Evolutionary conservation across 768 basidiomycete species (phyloP).

Genomic region (Termitomyces heimii): DNA sequence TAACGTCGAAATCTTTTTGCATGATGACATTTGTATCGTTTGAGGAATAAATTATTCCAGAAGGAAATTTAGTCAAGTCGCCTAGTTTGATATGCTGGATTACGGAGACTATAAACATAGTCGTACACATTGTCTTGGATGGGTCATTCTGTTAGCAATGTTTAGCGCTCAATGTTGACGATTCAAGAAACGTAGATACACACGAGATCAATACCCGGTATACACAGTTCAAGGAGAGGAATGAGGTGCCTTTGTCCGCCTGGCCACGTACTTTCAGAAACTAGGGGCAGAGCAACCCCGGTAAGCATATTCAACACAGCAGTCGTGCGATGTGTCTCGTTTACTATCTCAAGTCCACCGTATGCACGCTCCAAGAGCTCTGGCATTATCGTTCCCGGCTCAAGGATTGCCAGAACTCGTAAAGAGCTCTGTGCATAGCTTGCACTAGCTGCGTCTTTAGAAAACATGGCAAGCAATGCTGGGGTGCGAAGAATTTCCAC

Average conservation of each 20-base stretch:
- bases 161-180: background rate
- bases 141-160: conserved; percentile 60
- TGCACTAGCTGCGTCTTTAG: conserved; percentile 77
- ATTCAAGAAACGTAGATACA: conserved; percentile 16
- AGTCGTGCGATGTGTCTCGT: conserved; percentile 93
- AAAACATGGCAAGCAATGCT: conserved; percentile 86
- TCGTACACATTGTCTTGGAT: conserved; percentile 71
- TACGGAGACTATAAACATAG: conserved; percentile 69
- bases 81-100: conserved; percentile 76
- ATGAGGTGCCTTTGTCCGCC: conserved; percentile 86
- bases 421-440: conserved; percentile 78
- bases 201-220: conserved; percentile 90
- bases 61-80: conserved; percentile 60
- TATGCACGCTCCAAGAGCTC: conserved; percentile 89
- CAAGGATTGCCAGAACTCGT: conserved; percentile 70
- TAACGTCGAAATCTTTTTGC: conserved; percentile 39
- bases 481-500: conserved; percentile 80
- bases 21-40: conserved; percentile 53
- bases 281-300: conserved; percentile 68
- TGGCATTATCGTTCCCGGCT: conserved; percentile 85
- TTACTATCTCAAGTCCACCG: conserved; percentile 85
- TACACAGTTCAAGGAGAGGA: conserved; percentile 79
- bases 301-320: conserved; percentile 84
- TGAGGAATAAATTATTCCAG: conserved; percentile 47
- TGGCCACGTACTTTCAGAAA: conserved; percentile 73